phyloP scores from a whole-genome alignment of 2,329 filamentous ascomycete genomes.

The Sarocladiaceae sp. region DNA sequence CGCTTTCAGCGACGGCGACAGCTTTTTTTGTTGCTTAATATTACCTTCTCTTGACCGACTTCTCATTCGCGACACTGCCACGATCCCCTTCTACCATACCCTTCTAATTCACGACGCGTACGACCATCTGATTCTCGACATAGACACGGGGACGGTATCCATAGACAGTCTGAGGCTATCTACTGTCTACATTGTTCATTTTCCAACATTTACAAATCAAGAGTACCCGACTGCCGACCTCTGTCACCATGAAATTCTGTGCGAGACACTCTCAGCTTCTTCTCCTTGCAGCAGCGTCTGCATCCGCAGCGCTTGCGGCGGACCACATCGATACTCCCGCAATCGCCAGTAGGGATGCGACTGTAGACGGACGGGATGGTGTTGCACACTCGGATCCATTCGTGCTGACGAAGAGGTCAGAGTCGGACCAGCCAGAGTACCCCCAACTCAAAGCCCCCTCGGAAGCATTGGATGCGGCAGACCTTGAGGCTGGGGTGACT shows the following conservation, averaged over 20 bases:
- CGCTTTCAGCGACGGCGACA: background rate
- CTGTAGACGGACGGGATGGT: conserved; percentile 87
- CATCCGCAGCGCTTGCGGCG: conserved; percentile 39
- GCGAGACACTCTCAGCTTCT: conserved; percentile 48
- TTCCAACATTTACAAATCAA: background rate
- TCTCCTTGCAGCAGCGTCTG: conserved; percentile 46
- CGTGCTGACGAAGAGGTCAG: conserved; percentile 45
- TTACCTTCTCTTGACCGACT: background rate
- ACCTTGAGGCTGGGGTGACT: conserved; percentile 82
- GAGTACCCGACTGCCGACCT: too few species aligned
- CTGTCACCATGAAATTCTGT: conserved; percentile 55
- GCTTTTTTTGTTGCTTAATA: background rate
- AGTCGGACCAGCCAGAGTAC: background rate
- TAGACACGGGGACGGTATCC: background rate
- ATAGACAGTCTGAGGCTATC: background rate
- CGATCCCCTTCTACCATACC: background rate
- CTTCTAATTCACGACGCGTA: conserved; percentile 5
- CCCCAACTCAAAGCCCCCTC: conserved; percentile 1
- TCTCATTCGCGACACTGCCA: background rate
- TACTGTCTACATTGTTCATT: background rate
- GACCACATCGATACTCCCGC: conserved; percentile 17
- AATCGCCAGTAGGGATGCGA: conserved; percentile 63
- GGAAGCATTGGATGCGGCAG: conserved; percentile 50
- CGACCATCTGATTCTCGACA: conserved; percentile 2
- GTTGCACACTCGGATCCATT: conserved; percentile 86